phyloP scores from a whole-genome alignment of 139 green algal genomes.

The Klebsormidium nitens region DNA sequence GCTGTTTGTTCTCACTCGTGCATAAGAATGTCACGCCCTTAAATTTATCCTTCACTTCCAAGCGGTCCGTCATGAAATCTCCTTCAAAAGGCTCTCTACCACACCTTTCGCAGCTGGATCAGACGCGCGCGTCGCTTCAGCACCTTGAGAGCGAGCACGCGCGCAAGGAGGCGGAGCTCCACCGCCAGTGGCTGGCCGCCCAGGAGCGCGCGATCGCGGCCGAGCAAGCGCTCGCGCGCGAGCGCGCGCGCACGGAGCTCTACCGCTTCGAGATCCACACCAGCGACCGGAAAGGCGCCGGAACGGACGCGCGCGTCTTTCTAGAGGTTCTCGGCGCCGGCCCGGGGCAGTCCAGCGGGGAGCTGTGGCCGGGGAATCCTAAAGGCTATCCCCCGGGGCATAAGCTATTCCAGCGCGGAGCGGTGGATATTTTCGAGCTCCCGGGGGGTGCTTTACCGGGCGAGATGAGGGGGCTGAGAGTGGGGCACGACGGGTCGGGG shows the following conservation, averaged over 20 bases:
- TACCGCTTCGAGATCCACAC: constrained; percentile 44
- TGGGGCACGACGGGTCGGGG: not conserved
- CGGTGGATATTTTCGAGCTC: not conserved
- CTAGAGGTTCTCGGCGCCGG: not conserved
- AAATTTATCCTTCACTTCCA: too few species aligned
- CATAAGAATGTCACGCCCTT: too few species aligned
- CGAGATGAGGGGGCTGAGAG: not conserved
- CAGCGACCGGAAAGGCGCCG: constrained; percentile 42
- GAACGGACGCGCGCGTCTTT: constrained; percentile 25
- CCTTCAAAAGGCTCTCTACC: too few species aligned
- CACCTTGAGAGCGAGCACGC: not conserved
- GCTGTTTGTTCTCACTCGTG: too few species aligned
- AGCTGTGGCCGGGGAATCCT: too few species aligned
- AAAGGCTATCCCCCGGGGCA: too few species aligned
- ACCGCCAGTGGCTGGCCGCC: not conserved
- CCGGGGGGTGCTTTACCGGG: too few species aligned
- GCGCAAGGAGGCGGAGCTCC: not conserved
- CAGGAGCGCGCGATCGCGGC: not conserved
- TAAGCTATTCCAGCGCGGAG: not conserved
- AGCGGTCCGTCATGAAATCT: too few species aligned
- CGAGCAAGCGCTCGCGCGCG: too few species aligned
- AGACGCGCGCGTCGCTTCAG: not conserved
- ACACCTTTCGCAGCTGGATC: not conserved
- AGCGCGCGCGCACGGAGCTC: not conserved
- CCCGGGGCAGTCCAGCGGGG: not conserved